phyloP scores from a whole-genome alignment of 2,329 filamentous ascomycete genomes.

The Phoma sp. region DNA sequence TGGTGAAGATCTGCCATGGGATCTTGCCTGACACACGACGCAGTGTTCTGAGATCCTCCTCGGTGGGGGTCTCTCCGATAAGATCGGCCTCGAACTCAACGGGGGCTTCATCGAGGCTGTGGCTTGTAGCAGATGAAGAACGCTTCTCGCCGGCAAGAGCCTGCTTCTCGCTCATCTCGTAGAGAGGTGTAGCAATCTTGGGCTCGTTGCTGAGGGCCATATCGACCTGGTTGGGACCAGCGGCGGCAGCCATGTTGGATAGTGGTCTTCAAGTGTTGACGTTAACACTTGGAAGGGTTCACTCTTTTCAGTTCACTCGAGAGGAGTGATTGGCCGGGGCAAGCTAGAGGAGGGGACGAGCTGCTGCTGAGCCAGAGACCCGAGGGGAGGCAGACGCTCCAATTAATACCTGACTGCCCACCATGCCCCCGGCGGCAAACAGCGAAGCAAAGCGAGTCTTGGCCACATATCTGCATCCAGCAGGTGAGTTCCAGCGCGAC shows the following conservation, averaged over 20 bases:
- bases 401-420: slow-evolving; percentile 26
- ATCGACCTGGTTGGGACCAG: slow-evolving; percentile 43
- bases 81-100: slow-evolving; percentile 46
- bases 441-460: slow-evolving; percentile 21
- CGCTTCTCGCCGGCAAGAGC: slow-evolving; percentile 37
- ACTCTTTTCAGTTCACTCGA: slow-evolving; percentile 4
- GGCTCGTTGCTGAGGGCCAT: slow-evolving; percentile 48
- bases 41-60: slow-evolving; percentile 68
- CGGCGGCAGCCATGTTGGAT: slow-evolving; percentile 39
- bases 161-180: slow-evolving; percentile 44
- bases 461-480: slow-evolving; percentile 39
- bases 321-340: slow-evolving; percentile 19
- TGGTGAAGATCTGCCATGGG: slow-evolving; percentile 70
- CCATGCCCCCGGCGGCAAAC: slow-evolving; percentile 19
- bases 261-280: slow-evolving; percentile 22
- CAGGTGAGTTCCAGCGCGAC: slow-evolving; percentile 35
- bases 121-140: slow-evolving; percentile 27
- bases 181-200: slow-evolving; percentile 40
- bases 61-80: slow-evolving; percentile 59
- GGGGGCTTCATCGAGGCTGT: slow-evolving; percentile 23
- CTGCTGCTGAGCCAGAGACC: slow-evolving; percentile 19
- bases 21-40: slow-evolving; percentile 70
- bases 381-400: slow-evolving; percentile 14
- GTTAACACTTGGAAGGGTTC: slow-evolving; percentile 13
- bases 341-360: slow-evolving; percentile 20